A percentile compares a stretch with the other conserved stretches of the same genome.
Conservation (phyloP, 2,329 filamentous ascomycete species). For the Verticillium nonalfalfae region DNA sequence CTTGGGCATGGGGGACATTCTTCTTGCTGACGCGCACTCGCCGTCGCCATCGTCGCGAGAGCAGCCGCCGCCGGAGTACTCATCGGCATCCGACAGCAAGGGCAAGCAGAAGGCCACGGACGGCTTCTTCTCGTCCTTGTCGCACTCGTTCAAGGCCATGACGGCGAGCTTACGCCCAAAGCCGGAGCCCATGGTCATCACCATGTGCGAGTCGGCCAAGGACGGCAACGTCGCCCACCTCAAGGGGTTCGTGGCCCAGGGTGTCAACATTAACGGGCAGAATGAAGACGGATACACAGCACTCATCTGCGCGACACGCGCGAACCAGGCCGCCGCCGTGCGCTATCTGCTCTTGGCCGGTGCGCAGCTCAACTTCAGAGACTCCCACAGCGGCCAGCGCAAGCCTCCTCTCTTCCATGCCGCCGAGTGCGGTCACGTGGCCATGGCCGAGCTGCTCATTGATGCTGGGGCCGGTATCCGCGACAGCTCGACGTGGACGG, state of each 20-base stretch:
- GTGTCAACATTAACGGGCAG: conserved; percentile 27
- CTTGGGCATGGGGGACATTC: conserved; percentile 1
- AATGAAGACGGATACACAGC: conserved; percentile 27
- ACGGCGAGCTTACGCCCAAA: conserved; percentile 22
- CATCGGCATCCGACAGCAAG: neutral
- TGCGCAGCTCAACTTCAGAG: conserved; percentile 15
- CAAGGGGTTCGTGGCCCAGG: conserved; percentile 23
- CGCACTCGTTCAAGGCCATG: conserved; percentile 27
- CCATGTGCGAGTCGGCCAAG: conserved; percentile 26
- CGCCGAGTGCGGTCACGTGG: conserved; percentile 9
- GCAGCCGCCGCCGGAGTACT: neutral
- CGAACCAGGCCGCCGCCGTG: conserved; percentile 22
- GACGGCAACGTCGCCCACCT: conserved; percentile 25
- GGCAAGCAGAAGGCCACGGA: conserved; percentile 8
- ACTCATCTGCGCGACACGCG: conserved; percentile 25
- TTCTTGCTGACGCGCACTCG: neutral
- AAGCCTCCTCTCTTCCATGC: conserved; percentile 17
- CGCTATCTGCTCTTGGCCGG: conserved; percentile 24
- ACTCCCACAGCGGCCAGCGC: conserved; percentile 10
- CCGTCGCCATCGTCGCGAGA: neutral
- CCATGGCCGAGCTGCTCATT: conserved; percentile 12
- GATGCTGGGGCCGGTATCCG: conserved; percentile 18
- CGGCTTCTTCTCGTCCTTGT: conserved; percentile 19
- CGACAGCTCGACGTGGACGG: conserved; percentile 17
- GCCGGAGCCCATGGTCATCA: conserved; percentile 28